Conservation (phyloP, 768 basidiomycete genomes). For the Leccinum subgranulosum region DNA sequence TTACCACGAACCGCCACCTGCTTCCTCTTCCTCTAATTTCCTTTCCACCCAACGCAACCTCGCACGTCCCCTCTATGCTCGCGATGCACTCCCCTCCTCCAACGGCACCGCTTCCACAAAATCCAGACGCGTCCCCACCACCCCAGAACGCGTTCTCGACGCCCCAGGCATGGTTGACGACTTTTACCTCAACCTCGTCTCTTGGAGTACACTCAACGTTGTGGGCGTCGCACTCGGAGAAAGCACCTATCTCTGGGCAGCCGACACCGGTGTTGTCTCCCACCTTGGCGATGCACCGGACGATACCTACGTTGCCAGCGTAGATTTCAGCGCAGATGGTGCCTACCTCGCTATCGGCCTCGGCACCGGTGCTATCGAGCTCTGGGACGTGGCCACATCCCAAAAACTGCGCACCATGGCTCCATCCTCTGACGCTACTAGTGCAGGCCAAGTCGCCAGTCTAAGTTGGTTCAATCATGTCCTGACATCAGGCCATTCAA, state of each 20-base stretch:
- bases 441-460: slow-evolving; percentile 67
- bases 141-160: slow-evolving; percentile 91
- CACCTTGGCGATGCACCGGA: slow-evolving; percentile 74
- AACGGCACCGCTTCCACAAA: slow-evolving; percentile 64
- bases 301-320: slow-evolving; percentile 69
- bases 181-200: slow-evolving; percentile 92
- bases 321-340: slow-evolving; percentile 79
- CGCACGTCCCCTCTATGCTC: slow-evolving; percentile 71
- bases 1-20: slow-evolving; percentile 83
- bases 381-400: slow-evolving; percentile 87
- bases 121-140: slow-evolving; percentile 78
- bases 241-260: slow-evolving; percentile 91
- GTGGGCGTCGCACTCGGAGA: slow-evolving; percentile 89
- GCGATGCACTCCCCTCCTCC: slow-evolving; percentile 61
- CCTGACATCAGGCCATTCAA: slow-evolving; percentile 83
- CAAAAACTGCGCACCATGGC: slow-evolving; percentile 91
- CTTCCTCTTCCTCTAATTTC: slow-evolving; percentile 71
- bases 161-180: slow-evolving; percentile 93
- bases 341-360: slow-evolving; percentile 80
- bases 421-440: slow-evolving; percentile 21
- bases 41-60: slow-evolving; percentile 76
- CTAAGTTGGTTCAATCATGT: slow-evolving; percentile 88
- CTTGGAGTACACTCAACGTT: slow-evolving; percentile 84
- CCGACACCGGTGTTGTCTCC: slow-evolving; percentile 82
- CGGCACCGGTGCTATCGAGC: slow-evolving; percentile 81